Conservation (phyloP, 2,329 filamentous ascomycete genomes). For the Ilyonectria destructans region DNA sequence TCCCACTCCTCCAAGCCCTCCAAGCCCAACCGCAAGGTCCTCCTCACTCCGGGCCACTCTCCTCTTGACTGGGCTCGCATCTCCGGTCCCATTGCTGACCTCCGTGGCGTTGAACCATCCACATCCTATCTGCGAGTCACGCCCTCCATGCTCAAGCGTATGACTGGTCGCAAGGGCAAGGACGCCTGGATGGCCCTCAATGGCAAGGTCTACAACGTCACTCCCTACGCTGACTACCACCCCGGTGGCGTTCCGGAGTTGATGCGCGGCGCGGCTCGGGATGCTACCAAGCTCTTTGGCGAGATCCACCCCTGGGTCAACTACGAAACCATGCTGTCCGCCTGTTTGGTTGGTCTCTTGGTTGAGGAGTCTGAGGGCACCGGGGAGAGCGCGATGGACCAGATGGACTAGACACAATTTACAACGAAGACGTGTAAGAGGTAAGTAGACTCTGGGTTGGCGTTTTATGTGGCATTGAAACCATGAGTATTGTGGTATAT, state of each 20-base stretch:
- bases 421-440: constrained; percentile 7
- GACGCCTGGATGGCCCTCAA: constrained; percentile 94
- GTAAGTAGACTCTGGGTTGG: constrained; percentile 16
- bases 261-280: constrained; percentile 73
- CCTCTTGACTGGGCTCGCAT: constrained; percentile 96
- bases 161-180: constrained; percentile 87
- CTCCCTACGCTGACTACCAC: constrained; percentile 91
- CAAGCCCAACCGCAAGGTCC: constrained; percentile 79
- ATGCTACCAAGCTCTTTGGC: constrained; percentile 76
- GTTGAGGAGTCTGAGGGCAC: constrained; percentile 69
- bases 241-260: constrained; percentile 88
- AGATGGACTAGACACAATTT: constrained; percentile 69
- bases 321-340: constrained; percentile 78
- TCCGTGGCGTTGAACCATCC: constrained; percentile 73
- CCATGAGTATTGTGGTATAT: constrained; percentile 5
- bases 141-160: constrained; percentile 82
- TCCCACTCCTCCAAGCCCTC: constrained; percentile 67
- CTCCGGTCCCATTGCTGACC: constrained; percentile 74
- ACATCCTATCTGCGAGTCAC: constrained; percentile 81
- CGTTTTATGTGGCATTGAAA: constrained; percentile 15
- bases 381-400: constrained; percentile 66
- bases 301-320: constrained; percentile 82
- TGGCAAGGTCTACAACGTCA: constrained; percentile 95
- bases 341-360: constrained; percentile 75
- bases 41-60: constrained; percentile 91